A percentile compares a stretch with the other conserved stretches of the same genome.
Conservation (phyloP, 305 asterid genomes). For the Fraxinus angustifolia region DNA sequence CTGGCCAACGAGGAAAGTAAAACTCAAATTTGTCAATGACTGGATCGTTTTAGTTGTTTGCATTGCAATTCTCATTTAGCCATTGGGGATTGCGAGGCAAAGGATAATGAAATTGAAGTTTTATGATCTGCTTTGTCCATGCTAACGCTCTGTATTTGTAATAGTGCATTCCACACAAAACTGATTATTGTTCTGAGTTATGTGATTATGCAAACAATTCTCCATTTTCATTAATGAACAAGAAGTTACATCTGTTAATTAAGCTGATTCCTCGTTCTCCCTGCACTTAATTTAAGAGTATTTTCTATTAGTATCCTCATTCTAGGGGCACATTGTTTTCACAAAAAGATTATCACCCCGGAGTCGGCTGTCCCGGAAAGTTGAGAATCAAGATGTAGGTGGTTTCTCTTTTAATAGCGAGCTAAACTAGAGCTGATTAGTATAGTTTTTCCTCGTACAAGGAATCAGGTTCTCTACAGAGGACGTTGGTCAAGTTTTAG, state of each 20-base stretch:
- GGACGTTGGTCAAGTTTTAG: too few species aligned
- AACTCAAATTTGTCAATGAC: neutral
- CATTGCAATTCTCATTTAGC: slow-evolving; percentile 18
- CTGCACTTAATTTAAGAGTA: neutral
- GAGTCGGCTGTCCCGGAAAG: neutral
- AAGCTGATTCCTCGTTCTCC: neutral
- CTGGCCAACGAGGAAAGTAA: neutral
- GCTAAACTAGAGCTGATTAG: too few species aligned
- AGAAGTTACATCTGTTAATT: slow-evolving; percentile 16
- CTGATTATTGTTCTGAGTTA: slow-evolving; percentile 5
- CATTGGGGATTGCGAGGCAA: neutral
- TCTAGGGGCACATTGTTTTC: neutral
- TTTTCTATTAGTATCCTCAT: neutral
- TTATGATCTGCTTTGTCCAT: slow-evolving; percentile 23
- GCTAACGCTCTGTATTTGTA: slow-evolving; percentile 11
- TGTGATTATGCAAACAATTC: slow-evolving; percentile 33
- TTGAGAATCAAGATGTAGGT: neutral
- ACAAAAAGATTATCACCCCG: neutral
- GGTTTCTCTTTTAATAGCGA: neutral
- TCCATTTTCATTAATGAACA: slow-evolving; percentile 3
- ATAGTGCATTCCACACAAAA: slow-evolving; percentile 8
- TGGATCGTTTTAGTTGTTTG: neutral
- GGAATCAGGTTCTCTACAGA: neutral
- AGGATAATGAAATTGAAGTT: neutral
- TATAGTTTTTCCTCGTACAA: neutral